Evolutionary conservation across 2,329 filamentous ascomycete genomes (phyloP).

Genomic region (Taxawa tesnikishii): DNA sequence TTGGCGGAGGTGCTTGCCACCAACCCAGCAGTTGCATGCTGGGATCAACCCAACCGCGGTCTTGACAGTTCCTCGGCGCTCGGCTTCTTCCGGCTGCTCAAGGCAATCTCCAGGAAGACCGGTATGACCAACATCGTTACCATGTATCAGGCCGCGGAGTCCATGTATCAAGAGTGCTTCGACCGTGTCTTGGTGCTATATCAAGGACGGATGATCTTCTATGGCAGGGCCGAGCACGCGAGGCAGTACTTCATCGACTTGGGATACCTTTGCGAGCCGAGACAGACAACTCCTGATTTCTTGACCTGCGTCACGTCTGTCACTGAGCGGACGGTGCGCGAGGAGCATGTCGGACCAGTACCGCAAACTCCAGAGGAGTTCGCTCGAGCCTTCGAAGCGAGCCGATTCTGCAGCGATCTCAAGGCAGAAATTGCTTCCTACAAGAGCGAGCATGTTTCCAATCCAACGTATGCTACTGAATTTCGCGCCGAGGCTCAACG

Average conservation of each 20-base stretch:
- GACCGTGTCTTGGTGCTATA: slow-evolving; percentile 67
- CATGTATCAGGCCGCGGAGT: slow-evolving; percentile 40
- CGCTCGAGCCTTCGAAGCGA: slow-evolving; percentile 35
- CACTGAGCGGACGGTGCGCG: slow-evolving; percentile 40
- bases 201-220: slow-evolving; percentile 66
- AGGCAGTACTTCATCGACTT: slow-evolving; percentile 54
- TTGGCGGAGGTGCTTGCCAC: slow-evolving; percentile 42
- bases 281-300: slow-evolving; percentile 60
- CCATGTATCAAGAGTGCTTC: slow-evolving; percentile 52
- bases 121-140: slow-evolving; percentile 41
- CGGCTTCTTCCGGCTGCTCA: slow-evolving; percentile 43
- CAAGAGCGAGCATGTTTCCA: slow-evolving; percentile 20
- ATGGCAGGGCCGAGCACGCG: slow-evolving; percentile 48
- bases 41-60: slow-evolving; percentile 38
- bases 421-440: slow-evolving; percentile 39
- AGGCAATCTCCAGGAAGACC: slow-evolving; percentile 36
- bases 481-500: slow-evolving; percentile 5
- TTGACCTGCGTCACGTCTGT: slow-evolving; percentile 61
- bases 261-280: slow-evolving; percentile 55
- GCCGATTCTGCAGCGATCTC: slow-evolving; percentile 22
- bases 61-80: slow-evolving; percentile 46
- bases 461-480: slow-evolving; percentile 3
- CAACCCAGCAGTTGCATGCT: slow-evolving; percentile 26
- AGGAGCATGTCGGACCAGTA: slow-evolving; percentile 48
- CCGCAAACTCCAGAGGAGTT: slow-evolving; percentile 63